Conservation (phyloP, 2,329 filamentous ascomycete species). For the Pezicula carpinea region DNA sequence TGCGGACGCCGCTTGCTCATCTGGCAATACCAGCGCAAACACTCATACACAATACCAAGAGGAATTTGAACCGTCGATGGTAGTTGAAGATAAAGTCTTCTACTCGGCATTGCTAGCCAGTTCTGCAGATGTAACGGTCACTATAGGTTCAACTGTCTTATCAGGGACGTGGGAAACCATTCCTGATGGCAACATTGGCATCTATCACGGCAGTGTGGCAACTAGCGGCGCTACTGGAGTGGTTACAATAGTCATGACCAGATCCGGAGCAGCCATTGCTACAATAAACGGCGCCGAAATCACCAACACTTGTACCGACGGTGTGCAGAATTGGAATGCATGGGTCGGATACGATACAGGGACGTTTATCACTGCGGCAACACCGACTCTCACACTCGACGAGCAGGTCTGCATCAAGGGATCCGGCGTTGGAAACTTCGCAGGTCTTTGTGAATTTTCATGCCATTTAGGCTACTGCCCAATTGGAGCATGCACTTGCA, state of each 20-base stretch:
- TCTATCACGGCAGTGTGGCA: slow-evolving; percentile 29
- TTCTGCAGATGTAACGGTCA: slow-evolving; percentile 26
- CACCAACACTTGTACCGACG: slow-evolving; percentile 19
- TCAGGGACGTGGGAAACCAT: slow-evolving; percentile 21
- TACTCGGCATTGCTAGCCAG: slow-evolving; percentile 32
- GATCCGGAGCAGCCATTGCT: slow-evolving; percentile 18
- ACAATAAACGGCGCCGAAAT: slow-evolving; percentile 23
- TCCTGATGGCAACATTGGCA: slow-evolving; percentile 26
- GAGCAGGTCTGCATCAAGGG: slow-evolving; percentile 21
- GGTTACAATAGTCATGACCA: slow-evolving; percentile 23
- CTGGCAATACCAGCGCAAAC: slow-evolving; percentile 27
- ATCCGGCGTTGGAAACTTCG: slow-evolving; percentile 13
- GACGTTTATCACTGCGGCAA: neutral
- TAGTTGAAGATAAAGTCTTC: slow-evolving; percentile 21
- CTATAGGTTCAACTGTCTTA: slow-evolving; percentile 24
- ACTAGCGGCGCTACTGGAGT: slow-evolving; percentile 21
- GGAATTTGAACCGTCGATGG: slow-evolving; percentile 15
- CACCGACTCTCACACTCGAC: slow-evolving; percentile 1
- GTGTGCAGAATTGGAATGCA: slow-evolving; percentile 32
- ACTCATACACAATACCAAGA: slow-evolving; percentile 22
- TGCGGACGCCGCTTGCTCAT: slow-evolving; percentile 18
- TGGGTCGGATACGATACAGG: slow-evolving; percentile 27
- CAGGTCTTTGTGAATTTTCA: slow-evolving; percentile 23
- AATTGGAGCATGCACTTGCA: slow-evolving; percentile 20
- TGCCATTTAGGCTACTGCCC: slow-evolving; percentile 28